A percentile compares a stretch with the other conserved stretches of the same genome.
Evolutionary conservation across 495 filamentous ascomycete genomes (phyloP).

Genomic region (Pseudomonodictys pantanalensis): DNA sequence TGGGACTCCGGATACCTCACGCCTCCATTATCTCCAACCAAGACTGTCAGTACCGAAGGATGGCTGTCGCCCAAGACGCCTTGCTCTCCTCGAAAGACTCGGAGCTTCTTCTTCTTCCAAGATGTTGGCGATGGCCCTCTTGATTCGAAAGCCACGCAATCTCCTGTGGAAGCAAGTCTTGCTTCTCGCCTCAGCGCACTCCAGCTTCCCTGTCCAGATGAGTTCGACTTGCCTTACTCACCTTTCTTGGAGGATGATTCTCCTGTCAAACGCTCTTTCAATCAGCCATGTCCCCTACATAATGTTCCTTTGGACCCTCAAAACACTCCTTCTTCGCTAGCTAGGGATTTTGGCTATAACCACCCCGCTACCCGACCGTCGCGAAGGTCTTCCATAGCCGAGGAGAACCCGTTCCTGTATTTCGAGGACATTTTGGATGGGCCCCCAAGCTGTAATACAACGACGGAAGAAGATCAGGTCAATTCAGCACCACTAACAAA

Average conservation of each 20-base stretch:
- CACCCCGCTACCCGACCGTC: not conserved
- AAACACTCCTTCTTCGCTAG: conserved; percentile 6
- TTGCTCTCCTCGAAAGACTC: conserved; percentile 19
- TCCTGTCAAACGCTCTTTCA: not conserved
- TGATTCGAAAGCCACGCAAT: conserved; percentile 6
- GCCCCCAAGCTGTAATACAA: too few species aligned
- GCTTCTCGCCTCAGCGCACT: not conserved
- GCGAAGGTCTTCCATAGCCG: too few species aligned
- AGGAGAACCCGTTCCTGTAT: too few species aligned
- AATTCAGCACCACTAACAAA: not conserved
- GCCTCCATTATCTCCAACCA: conserved; percentile 24
- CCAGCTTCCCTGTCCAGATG: not conserved
- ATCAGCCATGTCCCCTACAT: not conserved
- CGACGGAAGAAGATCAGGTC: too few species aligned
- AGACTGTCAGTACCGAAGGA: conserved; percentile 19
- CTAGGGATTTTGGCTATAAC: not conserved
- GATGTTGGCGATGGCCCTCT: not conserved
- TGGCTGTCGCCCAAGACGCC: conserved; percentile 20
- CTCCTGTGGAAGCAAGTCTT: conserved; percentile 11
- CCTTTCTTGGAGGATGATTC: not conserved
- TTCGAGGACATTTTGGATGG: too few species aligned
- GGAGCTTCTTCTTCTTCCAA: conserved; percentile 19
- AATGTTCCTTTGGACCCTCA: not conserved
- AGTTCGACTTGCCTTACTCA: not conserved
- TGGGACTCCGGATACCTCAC: conserved; percentile 13